phyloP scores from a whole-genome alignment of 2,329 filamentous ascomycete genomes.

The Colletotrichum paranaense region DNA sequence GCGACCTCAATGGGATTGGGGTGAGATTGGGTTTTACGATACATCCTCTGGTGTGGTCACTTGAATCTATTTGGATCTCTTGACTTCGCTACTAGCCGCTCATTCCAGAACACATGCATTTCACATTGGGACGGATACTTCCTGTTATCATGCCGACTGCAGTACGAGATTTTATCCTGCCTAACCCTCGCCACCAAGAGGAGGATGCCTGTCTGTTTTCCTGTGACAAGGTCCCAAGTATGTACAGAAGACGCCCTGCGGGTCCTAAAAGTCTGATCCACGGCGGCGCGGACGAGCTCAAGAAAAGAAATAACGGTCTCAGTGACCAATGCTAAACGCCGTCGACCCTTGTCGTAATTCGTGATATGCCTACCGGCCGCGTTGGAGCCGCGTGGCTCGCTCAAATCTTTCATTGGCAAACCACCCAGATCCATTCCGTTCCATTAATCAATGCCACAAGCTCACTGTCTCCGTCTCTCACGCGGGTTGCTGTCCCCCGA shows the following conservation, averaged over 20 bases:
- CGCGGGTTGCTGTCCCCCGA: conserved; percentile 22
- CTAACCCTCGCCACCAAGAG: background rate
- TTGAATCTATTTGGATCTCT: no score
- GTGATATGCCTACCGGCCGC: background rate
- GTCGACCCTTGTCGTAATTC: conserved; percentile 30
- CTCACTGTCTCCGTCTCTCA: conserved; percentile 17
- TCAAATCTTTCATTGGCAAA: background rate
- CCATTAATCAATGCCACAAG: background rate
- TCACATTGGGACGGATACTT: background rate
- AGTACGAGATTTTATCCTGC: background rate
- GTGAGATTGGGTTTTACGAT: no score
- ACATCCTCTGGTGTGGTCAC: no score
- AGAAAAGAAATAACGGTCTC: background rate
- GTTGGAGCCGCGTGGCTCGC: background rate
- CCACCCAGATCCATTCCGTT: no score
- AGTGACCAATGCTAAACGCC: conserved; percentile 31
- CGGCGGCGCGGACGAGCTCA: background rate
- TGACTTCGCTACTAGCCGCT: fast-evolving
- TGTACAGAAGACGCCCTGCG: conserved; percentile 21
- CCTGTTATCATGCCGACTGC: background rate
- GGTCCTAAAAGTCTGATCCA: background rate
- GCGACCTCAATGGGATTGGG: fast-evolving
- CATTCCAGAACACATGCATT: background rate
- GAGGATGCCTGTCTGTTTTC: background rate
- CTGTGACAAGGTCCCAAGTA: background rate